Evolutionary conservation across 306 rosid genomes (phyloP).

Genomic region (Styphnolobium japonicum): DNA sequence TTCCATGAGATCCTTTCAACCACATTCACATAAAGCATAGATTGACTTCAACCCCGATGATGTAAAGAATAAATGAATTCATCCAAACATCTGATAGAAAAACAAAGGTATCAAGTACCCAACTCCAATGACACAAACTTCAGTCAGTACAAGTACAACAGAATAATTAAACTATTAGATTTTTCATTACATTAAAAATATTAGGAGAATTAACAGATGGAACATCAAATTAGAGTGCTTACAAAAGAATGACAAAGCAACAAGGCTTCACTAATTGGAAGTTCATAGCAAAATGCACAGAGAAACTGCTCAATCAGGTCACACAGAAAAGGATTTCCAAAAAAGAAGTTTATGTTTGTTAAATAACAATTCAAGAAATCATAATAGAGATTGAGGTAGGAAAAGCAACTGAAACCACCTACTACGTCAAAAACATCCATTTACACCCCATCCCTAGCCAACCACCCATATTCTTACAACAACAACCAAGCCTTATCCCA

Average conservation of each 20-base stretch:
- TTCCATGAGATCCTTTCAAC: neutral
- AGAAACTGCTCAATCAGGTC: neutral
- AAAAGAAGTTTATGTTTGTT: neutral
- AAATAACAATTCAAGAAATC: neutral
- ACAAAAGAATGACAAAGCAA: neutral
- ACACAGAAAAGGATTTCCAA: neutral
- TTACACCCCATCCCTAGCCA: neutral
- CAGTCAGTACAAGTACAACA: neutral
- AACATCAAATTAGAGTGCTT: neutral
- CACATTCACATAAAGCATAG: neutral
- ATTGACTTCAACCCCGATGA: neutral
- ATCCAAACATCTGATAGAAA: neutral
- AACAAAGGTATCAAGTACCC: neutral
- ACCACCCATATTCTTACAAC: no score
- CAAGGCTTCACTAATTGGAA: conserved; percentile 1
- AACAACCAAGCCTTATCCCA: no score
- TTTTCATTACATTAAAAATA: neutral
- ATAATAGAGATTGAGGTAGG: neutral
- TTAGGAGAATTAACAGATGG: neutral
- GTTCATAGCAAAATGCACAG: neutral
- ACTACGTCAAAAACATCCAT: neutral
- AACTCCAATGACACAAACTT: neutral
- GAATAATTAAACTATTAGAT: neutral
- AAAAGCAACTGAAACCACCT: neutral
- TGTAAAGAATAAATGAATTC: neutral